Percentiles rank a stretch among this genome's conserved stretches.
These are phyloP conservation scores for Aspergillus taichungensis DNA, from an alignment of 495 filamentous ascomycete genomes.

Conservation along the genomic window DNA sequence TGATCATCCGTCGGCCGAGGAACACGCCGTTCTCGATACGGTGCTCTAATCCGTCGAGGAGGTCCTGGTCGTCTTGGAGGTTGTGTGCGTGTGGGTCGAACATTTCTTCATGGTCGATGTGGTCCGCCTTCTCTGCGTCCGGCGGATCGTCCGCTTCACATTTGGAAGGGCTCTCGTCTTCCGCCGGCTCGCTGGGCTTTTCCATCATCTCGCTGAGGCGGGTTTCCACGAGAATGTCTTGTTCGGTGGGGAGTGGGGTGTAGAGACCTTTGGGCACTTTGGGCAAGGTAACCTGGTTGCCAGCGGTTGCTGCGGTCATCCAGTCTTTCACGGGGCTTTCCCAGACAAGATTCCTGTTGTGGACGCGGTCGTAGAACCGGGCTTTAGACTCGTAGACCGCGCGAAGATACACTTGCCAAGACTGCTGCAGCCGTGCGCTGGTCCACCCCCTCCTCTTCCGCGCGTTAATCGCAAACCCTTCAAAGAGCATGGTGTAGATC, in stretches of 20 bases:
- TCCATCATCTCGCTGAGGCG: no score
- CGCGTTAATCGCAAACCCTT: constrained; percentile 66
- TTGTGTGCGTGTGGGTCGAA: constrained; percentile 2
- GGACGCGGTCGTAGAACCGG: constrained; percentile 28
- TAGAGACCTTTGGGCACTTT: constrained; percentile 17
- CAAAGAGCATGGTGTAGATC: constrained; percentile 49
- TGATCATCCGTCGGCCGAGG: constrained; percentile 33
- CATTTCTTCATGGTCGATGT: constrained; percentile 14
- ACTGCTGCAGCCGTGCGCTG: constrained; percentile 40
- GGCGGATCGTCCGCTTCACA: not conserved
- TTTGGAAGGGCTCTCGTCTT: not conserved
- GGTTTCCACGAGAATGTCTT: not conserved
- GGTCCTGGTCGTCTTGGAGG: constrained; percentile 5
- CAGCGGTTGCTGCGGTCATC: not conserved
- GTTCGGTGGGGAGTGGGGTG: constrained; percentile 18
- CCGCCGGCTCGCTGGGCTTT: no score
- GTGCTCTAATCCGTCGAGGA: constrained; percentile 11
- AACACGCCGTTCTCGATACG: constrained; percentile 38
- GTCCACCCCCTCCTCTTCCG: constrained; percentile 60
- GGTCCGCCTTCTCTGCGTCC: not conserved
- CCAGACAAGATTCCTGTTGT: constrained; percentile 17
- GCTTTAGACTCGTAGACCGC: constrained; percentile 46
- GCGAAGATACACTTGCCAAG: constrained; percentile 38
- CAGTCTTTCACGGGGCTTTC: constrained; percentile 27
- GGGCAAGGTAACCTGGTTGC: not conserved